Percentiles rank a stretch among this genome's conserved stretches.
Conservation (phyloP, 495 filamentous ascomycete genomes). For the Aspergillus wentii region DNA sequence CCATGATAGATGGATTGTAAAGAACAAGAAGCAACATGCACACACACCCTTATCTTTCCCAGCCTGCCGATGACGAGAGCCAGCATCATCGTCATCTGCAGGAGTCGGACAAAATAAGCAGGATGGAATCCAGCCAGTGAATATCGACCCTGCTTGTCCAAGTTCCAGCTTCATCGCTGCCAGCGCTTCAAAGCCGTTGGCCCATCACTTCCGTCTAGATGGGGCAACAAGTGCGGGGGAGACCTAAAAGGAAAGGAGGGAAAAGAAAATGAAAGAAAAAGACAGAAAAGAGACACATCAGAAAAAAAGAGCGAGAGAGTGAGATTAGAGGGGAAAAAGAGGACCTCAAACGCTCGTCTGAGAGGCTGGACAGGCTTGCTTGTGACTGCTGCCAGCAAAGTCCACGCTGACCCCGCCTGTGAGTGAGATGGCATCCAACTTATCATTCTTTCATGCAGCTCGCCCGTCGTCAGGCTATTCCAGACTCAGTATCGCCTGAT, state of each 20-base stretch:
- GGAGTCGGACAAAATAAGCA: constrained; percentile 32
- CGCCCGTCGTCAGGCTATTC: constrained; percentile 7
- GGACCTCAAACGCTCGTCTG: too few species aligned
- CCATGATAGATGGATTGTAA: background rate
- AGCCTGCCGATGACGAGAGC: constrained; percentile 14
- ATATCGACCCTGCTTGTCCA: constrained; percentile 37
- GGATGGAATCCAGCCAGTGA: constrained; percentile 39
- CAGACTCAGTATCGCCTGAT: constrained; percentile 4
- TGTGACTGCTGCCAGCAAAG: too few species aligned
- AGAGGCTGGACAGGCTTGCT: too few species aligned
- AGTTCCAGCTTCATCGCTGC: constrained; percentile 40
- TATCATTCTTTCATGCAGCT: constrained; percentile 3
- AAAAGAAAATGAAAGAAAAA: constrained; percentile 9
- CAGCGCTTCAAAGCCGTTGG: constrained; percentile 31
- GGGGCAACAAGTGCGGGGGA: constrained; percentile 8
- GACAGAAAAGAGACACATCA: constrained; percentile 5
- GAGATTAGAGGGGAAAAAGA: constrained; percentile 13
- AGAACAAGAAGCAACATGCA: background rate
- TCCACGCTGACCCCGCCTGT: too few species aligned
- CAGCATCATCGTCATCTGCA: constrained; percentile 21
- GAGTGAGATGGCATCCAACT: too few species aligned
- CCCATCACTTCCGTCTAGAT: constrained; percentile 19
- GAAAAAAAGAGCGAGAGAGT: constrained; percentile 8
- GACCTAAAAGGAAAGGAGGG: constrained; percentile 6
- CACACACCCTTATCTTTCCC: constrained; percentile 22